A percentile compares a stretch with the other conserved stretches of the same genome.
Evolutionary conservation across 1,284 basidiomycete species (phyloP).

Genomic region (Peniophora sp.): DNA sequence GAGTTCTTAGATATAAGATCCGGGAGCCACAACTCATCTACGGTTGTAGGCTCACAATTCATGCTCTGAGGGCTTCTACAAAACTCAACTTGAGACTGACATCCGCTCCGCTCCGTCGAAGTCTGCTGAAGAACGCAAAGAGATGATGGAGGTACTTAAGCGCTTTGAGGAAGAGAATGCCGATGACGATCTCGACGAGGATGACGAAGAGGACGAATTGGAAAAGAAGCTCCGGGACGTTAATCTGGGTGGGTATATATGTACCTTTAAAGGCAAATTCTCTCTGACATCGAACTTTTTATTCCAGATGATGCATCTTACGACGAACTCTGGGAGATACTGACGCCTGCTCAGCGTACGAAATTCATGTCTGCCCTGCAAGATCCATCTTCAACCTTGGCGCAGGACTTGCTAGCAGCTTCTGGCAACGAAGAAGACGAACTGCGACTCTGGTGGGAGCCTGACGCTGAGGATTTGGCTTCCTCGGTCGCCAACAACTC

Average conservation of each 20-base stretch:
- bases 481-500: slow-evolving; percentile 5
- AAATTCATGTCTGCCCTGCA: slow-evolving; percentile 50
- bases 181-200: slow-evolving; percentile 29
- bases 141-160: slow-evolving; percentile 64
- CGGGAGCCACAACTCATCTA: neutral
- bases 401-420: slow-evolving; percentile 51
- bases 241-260: slow-evolving; percentile 49
- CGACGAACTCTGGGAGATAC: slow-evolving; percentile 55
- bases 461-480: neutral
- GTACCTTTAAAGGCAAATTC: slow-evolving; percentile 2
- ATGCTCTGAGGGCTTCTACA: slow-evolving; percentile 75
- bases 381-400: slow-evolving; percentile 50
- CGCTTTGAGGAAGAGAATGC: slow-evolving; percentile 58
- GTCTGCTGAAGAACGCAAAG: slow-evolving; percentile 41
- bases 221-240: slow-evolving; percentile 44
- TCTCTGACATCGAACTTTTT: too few relatives aligned
- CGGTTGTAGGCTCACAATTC: slow-evolving; percentile 46
- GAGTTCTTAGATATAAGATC: neutral
- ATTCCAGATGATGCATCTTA: slow-evolving; percentile 50
- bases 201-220: slow-evolving; percentile 37
- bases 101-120: slow-evolving; percentile 48
- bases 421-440: slow-evolving; percentile 40
- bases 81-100: slow-evolving; percentile 56
- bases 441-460: slow-evolving; percentile 61
- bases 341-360: slow-evolving; percentile 49